Conservation (phyloP, 768 basidiomycete species). For the Candolleomyces aberdarensis region DNA sequence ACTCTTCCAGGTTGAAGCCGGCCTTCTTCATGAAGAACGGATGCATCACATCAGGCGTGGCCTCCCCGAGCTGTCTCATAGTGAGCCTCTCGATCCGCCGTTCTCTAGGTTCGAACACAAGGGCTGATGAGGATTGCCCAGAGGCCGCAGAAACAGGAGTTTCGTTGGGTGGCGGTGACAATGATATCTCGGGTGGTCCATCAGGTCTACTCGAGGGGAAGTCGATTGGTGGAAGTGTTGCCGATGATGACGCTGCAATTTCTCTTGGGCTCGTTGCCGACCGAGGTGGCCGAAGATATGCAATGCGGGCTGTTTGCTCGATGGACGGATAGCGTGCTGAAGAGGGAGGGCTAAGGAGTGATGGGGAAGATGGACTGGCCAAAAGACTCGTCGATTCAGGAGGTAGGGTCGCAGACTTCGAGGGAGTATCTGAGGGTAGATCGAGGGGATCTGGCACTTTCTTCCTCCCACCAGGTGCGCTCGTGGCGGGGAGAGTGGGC, state of each 20-base stretch:
- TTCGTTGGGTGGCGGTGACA: slow-evolving; percentile 6
- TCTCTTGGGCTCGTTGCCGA: background rate
- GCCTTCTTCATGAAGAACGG: slow-evolving; percentile 85
- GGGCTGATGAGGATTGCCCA: slow-evolving; percentile 12
- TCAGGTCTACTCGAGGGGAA: slow-evolving; percentile 8
- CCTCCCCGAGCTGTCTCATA: slow-evolving; percentile 83
- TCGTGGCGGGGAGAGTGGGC: slow-evolving; percentile 16
- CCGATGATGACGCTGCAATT: background rate
- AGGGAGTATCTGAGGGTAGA: slow-evolving; percentile 18
- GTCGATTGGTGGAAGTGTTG: background rate
- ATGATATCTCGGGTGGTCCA: background rate
- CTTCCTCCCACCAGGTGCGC: slow-evolving; percentile 13
- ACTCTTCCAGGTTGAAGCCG: slow-evolving; percentile 80
- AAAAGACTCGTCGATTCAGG: background rate
- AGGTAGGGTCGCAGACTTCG: slow-evolving; percentile 31
- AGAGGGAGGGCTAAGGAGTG: slow-evolving; percentile 22
- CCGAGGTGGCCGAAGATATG: background rate
- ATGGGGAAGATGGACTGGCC: background rate
- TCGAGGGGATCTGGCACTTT: slow-evolving; percentile 37
- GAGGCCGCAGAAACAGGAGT: slow-evolving; percentile 14
- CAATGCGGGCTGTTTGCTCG: slow-evolving; percentile 12
- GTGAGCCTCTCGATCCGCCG: slow-evolving; percentile 76
- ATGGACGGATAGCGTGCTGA: slow-evolving; percentile 20
- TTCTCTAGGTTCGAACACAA: slow-evolving; percentile 54
- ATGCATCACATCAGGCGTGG: slow-evolving; percentile 87